Evolutionary conservation across 1,139 yeast genomes (phyloP), one percentile per base, ranked within the genome.

Genomic region (Hanseniaspora sp.): DNA sequence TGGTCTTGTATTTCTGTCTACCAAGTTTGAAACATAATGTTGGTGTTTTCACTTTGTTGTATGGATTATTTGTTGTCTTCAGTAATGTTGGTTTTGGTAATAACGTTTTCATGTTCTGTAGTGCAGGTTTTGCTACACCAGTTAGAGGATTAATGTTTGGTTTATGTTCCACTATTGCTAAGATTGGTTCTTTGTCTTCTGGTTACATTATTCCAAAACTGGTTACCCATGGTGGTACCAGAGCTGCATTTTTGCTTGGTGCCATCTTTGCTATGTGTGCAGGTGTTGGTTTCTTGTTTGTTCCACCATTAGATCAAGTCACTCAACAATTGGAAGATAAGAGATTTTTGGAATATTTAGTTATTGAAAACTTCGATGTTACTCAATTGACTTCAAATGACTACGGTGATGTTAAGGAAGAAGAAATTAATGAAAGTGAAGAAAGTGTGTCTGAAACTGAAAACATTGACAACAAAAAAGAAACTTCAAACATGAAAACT

Each of bases 71-170:
- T 68, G 71, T 80, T 65, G 74, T 95, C 6, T 74, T 86, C 49
- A 96, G 96, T 61, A 96, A 90, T 69, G 84, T 88, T 68, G 95
- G 96, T 31, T 90, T 95, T 15, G 97, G 97, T 71, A 87, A 88
- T 69, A 86, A 86, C 69, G 83, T 85, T 67, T 96, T 96, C 60
- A 72, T 85, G 57, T 74, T 90, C 59, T 95, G 95, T 30, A 77
- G 95, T 44, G 23, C 39, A 2, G 39, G 39, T 37, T 37, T 37
- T 15, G 39, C 39, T 37, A 37, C 39, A 7, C 39, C 39, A 12
- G 39, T 37, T 56, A 81, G 96, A 71, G 96, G 96, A 57, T 86
- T 83, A 63, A 86, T 84, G 69, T 90, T 90, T 67, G 94, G 92
- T 61, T 76, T 87, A 62, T 92, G 95, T 48, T 95, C 96, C 56